Percentiles rank a stretch among this genome's conserved stretches.
Conservation (phyloP, 2,329 filamentous ascomycete species). For the Fusarium virguliforme region DNA sequence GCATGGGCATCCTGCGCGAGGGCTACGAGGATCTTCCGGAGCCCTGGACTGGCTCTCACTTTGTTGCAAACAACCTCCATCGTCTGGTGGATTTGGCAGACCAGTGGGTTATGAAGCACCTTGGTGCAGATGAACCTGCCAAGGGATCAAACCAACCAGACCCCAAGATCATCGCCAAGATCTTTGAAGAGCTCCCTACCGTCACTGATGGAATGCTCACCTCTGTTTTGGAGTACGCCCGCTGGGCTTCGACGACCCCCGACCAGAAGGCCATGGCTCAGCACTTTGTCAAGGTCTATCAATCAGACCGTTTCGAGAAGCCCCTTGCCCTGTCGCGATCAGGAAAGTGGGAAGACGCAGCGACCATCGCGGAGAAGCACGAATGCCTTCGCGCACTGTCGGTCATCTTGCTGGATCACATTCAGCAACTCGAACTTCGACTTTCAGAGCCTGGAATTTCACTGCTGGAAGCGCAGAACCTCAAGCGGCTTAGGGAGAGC, state of each 20-base stretch:
- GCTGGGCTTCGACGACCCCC: conserved; percentile 65
- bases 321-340: conserved; percentile 69
- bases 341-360: conserved; percentile 71
- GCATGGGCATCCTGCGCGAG: conserved; percentile 74
- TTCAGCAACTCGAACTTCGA: conserved; percentile 58
- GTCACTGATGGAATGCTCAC: conserved; percentile 71
- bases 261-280: conserved; percentile 63
- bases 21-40: conserved; percentile 81
- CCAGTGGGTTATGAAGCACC: conserved; percentile 69
- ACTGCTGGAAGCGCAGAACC: conserved; percentile 49
- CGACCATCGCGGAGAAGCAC: conserved; percentile 73
- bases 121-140: conserved; percentile 52
- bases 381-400: conserved; percentile 70
- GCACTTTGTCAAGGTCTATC: conserved; percentile 65
- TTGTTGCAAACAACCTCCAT: conserved; percentile 74
- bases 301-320: conserved; percentile 67
- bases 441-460: conserved; percentile 52
- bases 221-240: conserved; percentile 68
- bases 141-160: conserved; percentile 58
- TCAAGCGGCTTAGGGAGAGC: conserved; percentile 58
- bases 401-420: conserved; percentile 70
- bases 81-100: conserved; percentile 72
- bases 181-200: conserved; percentile 65
- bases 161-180: conserved; percentile 61
- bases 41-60: conserved; percentile 86